These are phyloP conservation scores for Mycena belliarum DNA, from an alignment of 768 basidiomycete species.

Conservation along the genomic window DNA sequence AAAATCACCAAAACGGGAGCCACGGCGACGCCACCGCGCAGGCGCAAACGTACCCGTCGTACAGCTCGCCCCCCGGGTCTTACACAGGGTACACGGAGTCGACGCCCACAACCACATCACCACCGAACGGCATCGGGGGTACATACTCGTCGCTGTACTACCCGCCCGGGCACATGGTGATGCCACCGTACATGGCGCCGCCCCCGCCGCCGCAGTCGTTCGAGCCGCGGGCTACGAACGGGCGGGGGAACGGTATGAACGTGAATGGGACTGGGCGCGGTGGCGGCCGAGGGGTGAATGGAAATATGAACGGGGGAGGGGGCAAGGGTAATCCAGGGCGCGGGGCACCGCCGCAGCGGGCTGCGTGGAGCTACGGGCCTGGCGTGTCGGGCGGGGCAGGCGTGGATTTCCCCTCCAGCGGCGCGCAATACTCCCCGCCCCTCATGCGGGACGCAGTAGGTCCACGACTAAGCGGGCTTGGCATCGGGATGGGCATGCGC, in stretches of 20 bases:
- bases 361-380: slow-evolving; percentile 75
- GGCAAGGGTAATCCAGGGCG: slow-evolving; percentile 29
- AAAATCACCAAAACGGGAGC: slow-evolving; percentile 11
- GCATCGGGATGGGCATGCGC: slow-evolving; percentile 57
- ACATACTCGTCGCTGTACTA: slow-evolving; percentile 13
- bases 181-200: slow-evolving; percentile 20
- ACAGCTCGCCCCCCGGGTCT: not conserved
- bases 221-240: not conserved
- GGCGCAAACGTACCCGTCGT: slow-evolving; percentile 20
- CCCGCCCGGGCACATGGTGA: slow-evolving; percentile 10
- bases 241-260: slow-evolving; percentile 15
- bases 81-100: not conserved
- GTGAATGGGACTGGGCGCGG: slow-evolving; percentile 14
- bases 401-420: slow-evolving; percentile 17
- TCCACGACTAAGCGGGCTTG: slow-evolving; percentile 29
- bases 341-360: slow-evolving; percentile 40
- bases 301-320: slow-evolving; percentile 12
- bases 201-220: slow-evolving; percentile 2
- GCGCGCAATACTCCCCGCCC: not conserved
- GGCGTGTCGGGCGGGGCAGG: slow-evolving; percentile 36
- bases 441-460: slow-evolving; percentile 16
- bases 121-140: not conserved
- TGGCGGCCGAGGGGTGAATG: slow-evolving; percentile 28
- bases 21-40: slow-evolving; percentile 2
- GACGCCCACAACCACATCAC: slow-evolving; percentile 11